Evolutionary conservation across 352 stramenopile genomes (phyloP).

Genomic region (Phytophthora kernoviae): DNA sequence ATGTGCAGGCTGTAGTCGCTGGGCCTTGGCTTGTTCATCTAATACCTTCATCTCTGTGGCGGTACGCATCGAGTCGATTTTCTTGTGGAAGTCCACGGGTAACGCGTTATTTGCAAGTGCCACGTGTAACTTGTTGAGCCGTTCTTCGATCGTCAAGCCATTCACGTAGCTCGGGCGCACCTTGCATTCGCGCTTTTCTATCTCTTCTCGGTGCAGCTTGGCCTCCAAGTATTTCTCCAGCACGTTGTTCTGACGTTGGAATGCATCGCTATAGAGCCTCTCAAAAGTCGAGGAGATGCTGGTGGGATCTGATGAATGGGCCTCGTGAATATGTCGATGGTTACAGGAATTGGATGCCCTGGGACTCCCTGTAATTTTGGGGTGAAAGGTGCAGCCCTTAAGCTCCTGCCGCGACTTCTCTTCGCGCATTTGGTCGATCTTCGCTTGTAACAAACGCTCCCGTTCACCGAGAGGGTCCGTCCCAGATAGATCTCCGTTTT

Average conservation of each 20-base stretch:
- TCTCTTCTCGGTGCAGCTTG: slow-evolving; percentile 47
- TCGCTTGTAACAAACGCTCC: slow-evolving; percentile 25
- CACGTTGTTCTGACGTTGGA: slow-evolving; percentile 53
- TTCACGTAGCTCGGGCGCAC: slow-evolving; percentile 56
- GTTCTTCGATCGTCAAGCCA: slow-evolving; percentile 53
- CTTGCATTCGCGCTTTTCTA: slow-evolving; percentile 41
- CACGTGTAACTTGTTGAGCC: slow-evolving; percentile 43
- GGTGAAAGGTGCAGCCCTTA: slow-evolving; percentile 62
- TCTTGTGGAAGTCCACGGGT: slow-evolving; percentile 56
- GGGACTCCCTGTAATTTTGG: slow-evolving; percentile 28
- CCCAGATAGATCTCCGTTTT: background rate
- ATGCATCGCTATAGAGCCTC: slow-evolving; percentile 58
- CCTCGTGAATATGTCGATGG: background rate
- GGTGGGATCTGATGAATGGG: background rate
- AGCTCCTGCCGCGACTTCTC: slow-evolving; percentile 44
- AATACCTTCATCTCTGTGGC: slow-evolving; percentile 37
- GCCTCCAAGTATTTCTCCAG: slow-evolving; percentile 43
- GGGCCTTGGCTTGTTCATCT: slow-evolving; percentile 35
- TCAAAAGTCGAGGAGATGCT: slow-evolving; percentile 38
- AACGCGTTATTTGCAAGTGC: slow-evolving; percentile 50
- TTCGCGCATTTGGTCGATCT: slow-evolving; percentile 40
- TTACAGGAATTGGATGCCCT: background rate
- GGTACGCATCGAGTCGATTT: slow-evolving; percentile 52
- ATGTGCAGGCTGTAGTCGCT: slow-evolving; percentile 30
- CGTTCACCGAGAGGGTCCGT: slow-evolving; percentile 43